A percentile compares a stretch with the other conserved stretches of the same genome.
Conservation (phyloP, 2,329 filamentous ascomycete species). For the Botrytis medusae region DNA sequence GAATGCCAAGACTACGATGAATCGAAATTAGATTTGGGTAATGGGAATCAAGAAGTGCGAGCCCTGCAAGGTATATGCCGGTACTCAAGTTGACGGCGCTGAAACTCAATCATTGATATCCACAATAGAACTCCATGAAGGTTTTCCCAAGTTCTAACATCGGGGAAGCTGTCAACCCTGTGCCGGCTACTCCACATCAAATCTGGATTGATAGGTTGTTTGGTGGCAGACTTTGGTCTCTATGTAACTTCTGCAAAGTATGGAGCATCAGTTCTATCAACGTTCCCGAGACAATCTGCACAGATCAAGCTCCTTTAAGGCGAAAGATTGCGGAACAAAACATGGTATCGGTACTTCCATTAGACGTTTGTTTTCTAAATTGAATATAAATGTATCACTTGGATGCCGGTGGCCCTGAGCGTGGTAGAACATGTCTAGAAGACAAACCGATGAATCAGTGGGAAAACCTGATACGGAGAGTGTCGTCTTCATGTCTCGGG, state of each 20-base stretch:
- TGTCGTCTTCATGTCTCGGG: conserved; percentile 10
- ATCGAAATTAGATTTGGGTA: conserved; percentile 16
- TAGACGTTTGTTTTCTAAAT: neutral
- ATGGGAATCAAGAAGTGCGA: conserved; percentile 13
- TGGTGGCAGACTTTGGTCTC: neutral
- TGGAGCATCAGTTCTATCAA: neutral
- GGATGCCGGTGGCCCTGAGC: neutral
- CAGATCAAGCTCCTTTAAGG: neutral
- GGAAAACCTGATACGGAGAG: neutral
- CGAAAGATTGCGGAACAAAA: neutral
- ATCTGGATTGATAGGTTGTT: neutral
- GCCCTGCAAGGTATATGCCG: conserved; percentile 16
- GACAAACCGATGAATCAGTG: neutral
- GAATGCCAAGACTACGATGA: conserved; percentile 3
- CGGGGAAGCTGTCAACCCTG: neutral
- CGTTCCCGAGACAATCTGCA: conserved; percentile 4
- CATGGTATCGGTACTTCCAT: conserved; percentile 9
- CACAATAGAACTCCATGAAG: conserved; percentile 8
- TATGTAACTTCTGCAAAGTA: neutral
- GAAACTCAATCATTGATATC: neutral
- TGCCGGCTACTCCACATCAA: conserved; percentile 1
- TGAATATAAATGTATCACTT: neutral
- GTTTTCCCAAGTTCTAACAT: neutral
- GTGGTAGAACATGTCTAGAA: neutral
- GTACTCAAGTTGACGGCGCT: neutral